These are phyloP conservation scores for Escallonia herrerae DNA, from an alignment of 129 eudicot genomes.

Conservation along the genomic window DNA sequence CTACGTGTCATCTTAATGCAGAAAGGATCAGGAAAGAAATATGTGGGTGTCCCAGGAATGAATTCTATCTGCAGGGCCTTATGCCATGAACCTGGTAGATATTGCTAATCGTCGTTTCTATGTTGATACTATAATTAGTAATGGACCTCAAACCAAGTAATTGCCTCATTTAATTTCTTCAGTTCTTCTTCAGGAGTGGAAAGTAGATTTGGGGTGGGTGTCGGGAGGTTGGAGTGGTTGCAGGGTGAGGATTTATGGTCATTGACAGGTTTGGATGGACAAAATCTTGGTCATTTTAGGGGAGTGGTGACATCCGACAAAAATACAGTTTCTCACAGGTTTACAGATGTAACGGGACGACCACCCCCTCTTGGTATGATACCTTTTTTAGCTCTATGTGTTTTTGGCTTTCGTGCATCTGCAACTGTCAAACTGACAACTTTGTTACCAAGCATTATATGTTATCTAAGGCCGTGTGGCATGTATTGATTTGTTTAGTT, in stretches of 20 bases:
- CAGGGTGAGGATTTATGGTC: constrained; percentile 63
- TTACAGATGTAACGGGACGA: constrained; percentile 51
- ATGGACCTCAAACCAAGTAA: constrained; percentile 1
- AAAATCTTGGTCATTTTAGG: constrained; percentile 63
- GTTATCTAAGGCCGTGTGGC: too few species aligned
- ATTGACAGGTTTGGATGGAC: constrained; percentile 54
- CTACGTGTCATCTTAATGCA: constrained; percentile 29
- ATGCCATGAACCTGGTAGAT: constrained; percentile 65
- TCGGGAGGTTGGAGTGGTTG: constrained; percentile 83
- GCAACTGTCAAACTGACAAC: background rate
- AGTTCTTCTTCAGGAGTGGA: constrained; percentile 51
- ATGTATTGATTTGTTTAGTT: too few species aligned
- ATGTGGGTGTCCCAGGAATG: constrained; percentile 93
- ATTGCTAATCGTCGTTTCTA: background rate
- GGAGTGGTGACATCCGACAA: constrained; percentile 92
- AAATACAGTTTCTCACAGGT: constrained; percentile 56
- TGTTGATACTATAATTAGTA: background rate
- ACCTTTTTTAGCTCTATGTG: constrained; percentile 1
- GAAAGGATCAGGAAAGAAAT: constrained; percentile 70
- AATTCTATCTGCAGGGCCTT: constrained; percentile 89
- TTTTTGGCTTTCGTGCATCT: background rate
- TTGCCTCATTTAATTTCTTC: constrained; percentile 1
- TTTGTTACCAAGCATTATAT: background rate
- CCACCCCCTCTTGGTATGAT: constrained; percentile 76
- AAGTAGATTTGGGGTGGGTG: constrained; percentile 63